Percentiles rank a stretch among this genome's conserved stretches.
Conservation (phyloP, 345 rosid genomes). For the Clausena lansium region DNA sequence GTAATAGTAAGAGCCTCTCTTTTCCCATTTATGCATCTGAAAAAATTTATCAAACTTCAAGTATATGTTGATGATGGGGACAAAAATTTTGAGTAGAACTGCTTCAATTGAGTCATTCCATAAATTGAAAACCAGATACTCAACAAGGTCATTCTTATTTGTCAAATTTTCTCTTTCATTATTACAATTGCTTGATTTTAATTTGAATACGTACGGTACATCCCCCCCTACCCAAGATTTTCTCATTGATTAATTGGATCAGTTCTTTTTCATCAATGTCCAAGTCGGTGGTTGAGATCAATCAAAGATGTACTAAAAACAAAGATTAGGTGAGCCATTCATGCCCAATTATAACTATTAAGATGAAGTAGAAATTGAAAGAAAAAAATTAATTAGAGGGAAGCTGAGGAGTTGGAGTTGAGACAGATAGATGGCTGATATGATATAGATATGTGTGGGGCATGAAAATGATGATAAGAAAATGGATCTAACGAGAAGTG, state of each 20-base stretch:
- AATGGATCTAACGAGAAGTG: slow-evolving; percentile 23
- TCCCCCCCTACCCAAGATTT: background rate
- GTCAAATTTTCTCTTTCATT: background rate
- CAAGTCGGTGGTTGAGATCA: slow-evolving; percentile 12
- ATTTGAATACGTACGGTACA: background rate
- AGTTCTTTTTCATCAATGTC: background rate
- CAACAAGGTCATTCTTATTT: background rate
- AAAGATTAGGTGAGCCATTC: slow-evolving; percentile 8
- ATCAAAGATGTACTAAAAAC: slow-evolving; percentile 1
- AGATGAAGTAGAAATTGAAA: background rate
- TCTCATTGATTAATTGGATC: background rate
- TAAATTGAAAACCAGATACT: background rate
- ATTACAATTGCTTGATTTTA: too few relatives aligned
- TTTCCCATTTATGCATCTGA: too few relatives aligned
- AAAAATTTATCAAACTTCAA: too few relatives aligned
- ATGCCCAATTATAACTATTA: background rate
- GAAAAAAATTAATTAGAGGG: background rate
- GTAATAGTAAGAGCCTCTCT: too few relatives aligned
- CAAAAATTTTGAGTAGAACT: background rate
- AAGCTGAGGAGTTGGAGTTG: background rate
- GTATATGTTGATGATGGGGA: background rate
- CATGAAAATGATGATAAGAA: slow-evolving; percentile 11
- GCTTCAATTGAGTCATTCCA: background rate
- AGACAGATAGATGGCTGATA: slow-evolving; percentile 8
- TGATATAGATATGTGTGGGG: background rate